Evolutionary conservation across 164 flowering plant species (phyloP), one percentile per base, ranked within the genome.

Genomic region (Vitis cinerea): DNA sequence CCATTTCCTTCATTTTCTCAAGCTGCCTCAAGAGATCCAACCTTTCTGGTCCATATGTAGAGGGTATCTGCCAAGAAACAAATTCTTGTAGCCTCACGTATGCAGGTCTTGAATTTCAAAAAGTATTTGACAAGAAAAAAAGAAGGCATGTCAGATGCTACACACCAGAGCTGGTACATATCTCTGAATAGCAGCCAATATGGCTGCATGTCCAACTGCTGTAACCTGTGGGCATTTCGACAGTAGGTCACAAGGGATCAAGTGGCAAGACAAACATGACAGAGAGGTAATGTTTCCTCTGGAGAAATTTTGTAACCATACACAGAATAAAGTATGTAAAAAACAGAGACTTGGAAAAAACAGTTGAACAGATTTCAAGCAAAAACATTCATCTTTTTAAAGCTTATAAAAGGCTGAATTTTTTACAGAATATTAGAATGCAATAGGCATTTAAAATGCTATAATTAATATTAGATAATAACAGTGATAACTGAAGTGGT

Each of bases 141-240:
- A 66, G 47, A 66, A 3, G 3, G 60, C 14, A 1, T 60, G n/a
- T 49, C 48, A 63, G 15, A 65, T 63, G 53, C 17, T 16, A 65
- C 83, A 51, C 63, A 91, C 97, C 93, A 91, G 71, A 63, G 86
- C 72, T 27, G 97, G 94, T 8, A 88, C 85, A 68, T 91, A 91
- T 89, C 94, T 87, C 76, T 91, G 93, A 69, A 91, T 91, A 64
- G 93, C 94, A n/a, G 97, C 97, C 77, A 91, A 74, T 79, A 91
- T 91, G 55, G 99, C 99, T 13, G 98, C 97, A 82, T 95, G 99
- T 54, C 99, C 97, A 71, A 95, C 97, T 9, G 98, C 98, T 58
- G 98, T 91, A 68, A 95, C 99, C 99, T 95, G 86, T 53, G 64
- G 31, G 71, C 64, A 50, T 51, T 57, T 50, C 48, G 48, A 59